phyloP scores from a whole-genome alignment of 1,284 basidiomycete species.

The Ceratobasidium sp. region DNA sequence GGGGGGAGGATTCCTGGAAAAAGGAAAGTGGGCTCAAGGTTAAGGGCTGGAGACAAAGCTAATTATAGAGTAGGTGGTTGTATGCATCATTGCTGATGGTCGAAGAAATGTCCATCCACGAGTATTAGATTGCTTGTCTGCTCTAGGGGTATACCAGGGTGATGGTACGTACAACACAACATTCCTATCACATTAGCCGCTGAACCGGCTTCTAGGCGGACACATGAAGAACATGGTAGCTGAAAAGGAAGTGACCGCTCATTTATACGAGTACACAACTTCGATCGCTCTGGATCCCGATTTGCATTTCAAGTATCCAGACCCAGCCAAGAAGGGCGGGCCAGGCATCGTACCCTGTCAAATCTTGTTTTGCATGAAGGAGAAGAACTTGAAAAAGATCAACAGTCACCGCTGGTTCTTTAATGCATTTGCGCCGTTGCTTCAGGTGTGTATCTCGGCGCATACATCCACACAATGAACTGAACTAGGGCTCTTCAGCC shows the following conservation, averaged over 20 bases:
- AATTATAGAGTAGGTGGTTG: slow-evolving; percentile 71
- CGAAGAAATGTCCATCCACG: slow-evolving; percentile 91
- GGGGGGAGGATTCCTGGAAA: slow-evolving; percentile 97
- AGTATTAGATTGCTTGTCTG: slow-evolving; percentile 69
- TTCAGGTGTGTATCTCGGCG: slow-evolving; percentile 61
- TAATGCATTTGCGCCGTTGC: slow-evolving; percentile 80
- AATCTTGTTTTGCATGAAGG: slow-evolving; percentile 77
- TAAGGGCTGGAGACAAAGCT: too few species aligned
- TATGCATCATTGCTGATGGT: slow-evolving; percentile 95
- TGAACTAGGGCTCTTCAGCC: slow-evolving; percentile 58
- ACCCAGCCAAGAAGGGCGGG: slow-evolving; percentile 92
- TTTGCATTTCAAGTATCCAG: slow-evolving; percentile 91
- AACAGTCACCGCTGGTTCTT: slow-evolving; percentile 97
- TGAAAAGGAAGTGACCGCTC: slow-evolving; percentile 86
- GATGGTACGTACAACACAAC: slow-evolving; percentile 43
- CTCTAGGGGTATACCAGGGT: slow-evolving; percentile 77
- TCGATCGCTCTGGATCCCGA: slow-evolving; percentile 89
- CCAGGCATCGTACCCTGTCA: slow-evolving; percentile 61
- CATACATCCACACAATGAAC: not conserved
- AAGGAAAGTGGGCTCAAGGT: slow-evolving; percentile 62
- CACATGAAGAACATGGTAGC: slow-evolving; percentile 89
- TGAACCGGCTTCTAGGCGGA: not conserved
- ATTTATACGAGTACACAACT: slow-evolving; percentile 95
- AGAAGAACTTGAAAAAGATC: slow-evolving; percentile 95
- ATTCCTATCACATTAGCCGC: slow-evolving; percentile 13